phyloP scores from a whole-genome alignment of 108 stramenopile genomes.

The Fistulifera pelliculosa region DNA sequence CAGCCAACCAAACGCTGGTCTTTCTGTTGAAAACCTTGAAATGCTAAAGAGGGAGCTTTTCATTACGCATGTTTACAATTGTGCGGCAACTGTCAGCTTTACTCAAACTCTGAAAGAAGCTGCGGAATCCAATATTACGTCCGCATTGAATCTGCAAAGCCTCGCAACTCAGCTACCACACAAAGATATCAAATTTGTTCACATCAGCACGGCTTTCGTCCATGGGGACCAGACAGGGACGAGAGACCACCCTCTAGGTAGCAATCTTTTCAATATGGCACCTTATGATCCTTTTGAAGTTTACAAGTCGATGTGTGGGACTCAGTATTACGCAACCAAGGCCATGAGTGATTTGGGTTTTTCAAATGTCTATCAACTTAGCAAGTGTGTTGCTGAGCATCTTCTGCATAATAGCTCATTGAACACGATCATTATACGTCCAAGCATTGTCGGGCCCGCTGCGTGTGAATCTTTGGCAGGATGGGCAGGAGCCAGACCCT shows the following conservation, averaged over 20 bases:
- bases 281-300: constrained; percentile 56
- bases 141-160: constrained; percentile 50
- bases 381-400: constrained; percentile 85
- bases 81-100: constrained; percentile 82
- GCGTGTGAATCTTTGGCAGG: constrained; percentile 63
- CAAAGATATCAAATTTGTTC: constrained; percentile 31
- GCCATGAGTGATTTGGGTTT: constrained; percentile 70
- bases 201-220: constrained; percentile 85
- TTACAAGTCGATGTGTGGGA: constrained; percentile 67
- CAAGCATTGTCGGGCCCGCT: constrained; percentile 83
- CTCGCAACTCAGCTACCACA: constrained; percentile 30
- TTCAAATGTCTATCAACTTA: constrained; percentile 82
- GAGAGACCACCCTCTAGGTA: constrained; percentile 36
- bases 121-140: constrained; percentile 68
- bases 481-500: constrained; percentile 81
- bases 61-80: constrained; percentile 74
- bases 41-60: constrained; percentile 18
- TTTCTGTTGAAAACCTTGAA: constrained; percentile 24
- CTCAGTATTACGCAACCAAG: constrained; percentile 65
- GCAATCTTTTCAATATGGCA: constrained; percentile 43
- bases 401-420: constrained; percentile 36
- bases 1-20: constrained; percentile 38
- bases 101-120: constrained; percentile 66
- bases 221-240: constrained; percentile 68
- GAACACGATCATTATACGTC: constrained; percentile 69